Evolutionary conservation across 1,284 basidiomycete genomes (phyloP), one percentile per base, ranked within the genome.

Genomic region (Ganoderma sp.): DNA sequence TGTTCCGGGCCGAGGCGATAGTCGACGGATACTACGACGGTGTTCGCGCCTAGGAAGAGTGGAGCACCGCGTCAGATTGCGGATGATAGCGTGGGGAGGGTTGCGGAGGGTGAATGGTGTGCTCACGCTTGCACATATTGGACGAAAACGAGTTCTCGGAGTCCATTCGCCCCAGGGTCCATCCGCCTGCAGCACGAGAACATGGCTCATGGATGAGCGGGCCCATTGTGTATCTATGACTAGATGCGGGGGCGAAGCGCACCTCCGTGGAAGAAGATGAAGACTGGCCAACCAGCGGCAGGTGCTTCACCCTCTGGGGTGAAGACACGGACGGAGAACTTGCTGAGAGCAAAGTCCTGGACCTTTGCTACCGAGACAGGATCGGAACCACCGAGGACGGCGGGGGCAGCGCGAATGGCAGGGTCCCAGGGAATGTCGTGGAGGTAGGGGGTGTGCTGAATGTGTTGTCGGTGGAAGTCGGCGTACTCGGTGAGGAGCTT

Each of bases 1-100:
- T 90, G 71, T 74, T 95, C 92, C 0, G 93, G 93, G 0, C 89
- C 91, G 9, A 94, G 84, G 5, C 91, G 87, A 76, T 94, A 93
- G 72, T 90, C 88, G 25, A 93, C 89, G 5, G 88, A 87, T 9
- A 91, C 80, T 2, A 90, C 87, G 0, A 88, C 81, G 59, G 84
- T 86, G 66, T 82, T 81, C 1, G 86, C 86, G 66, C 79, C 87
- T 88, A 52, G 56, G 62, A 39, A 22, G 42, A 17, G 43, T 19
- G 52, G 60, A 43, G 22, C 32, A 64, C 28, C 32, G 9, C 34
- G 41, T 60, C 39, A 60, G 22, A 25, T 25, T 42, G 58, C 8
- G 58, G 25, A 54, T 34, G 32, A 61, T 54, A 34, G 45, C 32
- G 28, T 34, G 45, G 61, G 28, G 19, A 45, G 25, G 22, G 48